Percentiles rank a stretch among this genome's conserved stretches.
phyloP scores from a whole-genome alignment of 352 stramenopile species.

The Phytophthora pini region DNA sequence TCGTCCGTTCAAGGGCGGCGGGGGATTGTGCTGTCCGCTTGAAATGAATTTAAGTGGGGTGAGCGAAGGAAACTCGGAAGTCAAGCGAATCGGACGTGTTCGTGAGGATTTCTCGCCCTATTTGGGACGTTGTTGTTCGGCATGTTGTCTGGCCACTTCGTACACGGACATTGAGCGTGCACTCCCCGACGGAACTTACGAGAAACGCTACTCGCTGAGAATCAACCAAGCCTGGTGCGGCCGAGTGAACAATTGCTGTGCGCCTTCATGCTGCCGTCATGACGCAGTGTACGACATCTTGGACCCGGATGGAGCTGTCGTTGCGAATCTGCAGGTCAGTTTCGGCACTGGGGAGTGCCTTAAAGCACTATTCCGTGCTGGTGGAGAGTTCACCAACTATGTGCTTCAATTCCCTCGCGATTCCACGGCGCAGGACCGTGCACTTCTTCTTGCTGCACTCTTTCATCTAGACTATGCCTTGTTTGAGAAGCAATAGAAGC shows the following conservation, averaged over 20 bases:
- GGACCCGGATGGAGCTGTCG: constrained; percentile 56
- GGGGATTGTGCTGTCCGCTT: constrained; percentile 32
- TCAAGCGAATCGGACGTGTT: constrained; percentile 48
- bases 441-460: constrained; percentile 60
- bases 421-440: constrained; percentile 45
- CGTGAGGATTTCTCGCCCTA: constrained; percentile 68
- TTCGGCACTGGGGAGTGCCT: constrained; percentile 40
- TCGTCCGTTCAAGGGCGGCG: too few relatives aligned
- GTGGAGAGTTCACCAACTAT: constrained; percentile 33
- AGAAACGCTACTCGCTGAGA: constrained; percentile 60
- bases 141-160: constrained; percentile 61
- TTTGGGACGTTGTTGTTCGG: constrained; percentile 42
- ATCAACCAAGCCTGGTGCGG: constrained; percentile 62
- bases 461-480: constrained; percentile 70
- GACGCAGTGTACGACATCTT: constrained; percentile 74
- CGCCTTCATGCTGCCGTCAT: constrained; percentile 66
- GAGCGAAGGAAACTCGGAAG: constrained; percentile 13
- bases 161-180: constrained; percentile 72
- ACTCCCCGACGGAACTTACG: constrained; percentile 34
- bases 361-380: constrained; percentile 45
- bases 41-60: constrained; percentile 54
- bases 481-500: constrained; percentile 47
- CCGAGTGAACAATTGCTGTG: constrained; percentile 74
- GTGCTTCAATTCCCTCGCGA: constrained; percentile 60
- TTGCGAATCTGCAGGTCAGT: constrained; percentile 62